Evolutionary conservation across 495 filamentous ascomycete genomes (phyloP).

Genomic region (Aspergillus funiculosus): DNA sequence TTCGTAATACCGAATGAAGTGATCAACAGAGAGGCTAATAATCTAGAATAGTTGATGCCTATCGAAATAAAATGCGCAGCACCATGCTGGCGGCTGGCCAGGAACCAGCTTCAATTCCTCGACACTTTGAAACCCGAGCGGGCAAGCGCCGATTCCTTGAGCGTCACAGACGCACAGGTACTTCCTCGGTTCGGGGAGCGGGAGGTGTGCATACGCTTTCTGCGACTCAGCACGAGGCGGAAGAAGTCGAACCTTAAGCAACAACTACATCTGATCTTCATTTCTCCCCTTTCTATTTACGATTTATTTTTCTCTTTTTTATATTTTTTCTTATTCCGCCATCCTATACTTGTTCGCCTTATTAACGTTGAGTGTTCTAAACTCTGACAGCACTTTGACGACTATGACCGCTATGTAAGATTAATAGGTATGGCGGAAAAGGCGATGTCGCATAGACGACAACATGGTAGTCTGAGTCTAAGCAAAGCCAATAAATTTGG

Average conservation of each 20-base stretch:
- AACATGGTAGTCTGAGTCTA: slow-evolving; percentile 10
- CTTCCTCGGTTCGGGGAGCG: slow-evolving; percentile 11
- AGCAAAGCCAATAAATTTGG: slow-evolving; percentile 1
- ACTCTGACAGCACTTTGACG: neutral
- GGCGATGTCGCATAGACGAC: neutral
- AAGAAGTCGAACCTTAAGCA: slow-evolving; percentile 38
- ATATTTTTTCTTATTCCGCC: slow-evolving; percentile 8
- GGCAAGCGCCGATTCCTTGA: slow-evolving; percentile 83
- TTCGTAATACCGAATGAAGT: no score
- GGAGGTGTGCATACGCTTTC: slow-evolving; percentile 15
- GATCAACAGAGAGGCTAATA: no score
- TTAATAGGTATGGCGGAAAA: slow-evolving; percentile 12
- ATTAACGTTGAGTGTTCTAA: no score
- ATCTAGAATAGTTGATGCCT: slow-evolving; percentile 77
- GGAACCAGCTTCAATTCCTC: slow-evolving; percentile 62
- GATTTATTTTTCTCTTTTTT: slow-evolving; percentile 1
- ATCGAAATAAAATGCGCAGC: slow-evolving; percentile 84
- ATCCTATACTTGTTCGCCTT: no score
- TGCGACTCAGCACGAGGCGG: slow-evolving; percentile 33
- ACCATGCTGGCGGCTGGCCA: slow-evolving; percentile 70
- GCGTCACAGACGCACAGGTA: slow-evolving; percentile 32
- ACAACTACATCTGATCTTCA: no score
- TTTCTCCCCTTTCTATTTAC: no score
- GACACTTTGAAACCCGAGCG: slow-evolving; percentile 82
- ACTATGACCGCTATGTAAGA: slow-evolving; percentile 20